Evolutionary conservation across 257 asterid genomes (phyloP).

Genomic region (Ballota nigra): DNA sequence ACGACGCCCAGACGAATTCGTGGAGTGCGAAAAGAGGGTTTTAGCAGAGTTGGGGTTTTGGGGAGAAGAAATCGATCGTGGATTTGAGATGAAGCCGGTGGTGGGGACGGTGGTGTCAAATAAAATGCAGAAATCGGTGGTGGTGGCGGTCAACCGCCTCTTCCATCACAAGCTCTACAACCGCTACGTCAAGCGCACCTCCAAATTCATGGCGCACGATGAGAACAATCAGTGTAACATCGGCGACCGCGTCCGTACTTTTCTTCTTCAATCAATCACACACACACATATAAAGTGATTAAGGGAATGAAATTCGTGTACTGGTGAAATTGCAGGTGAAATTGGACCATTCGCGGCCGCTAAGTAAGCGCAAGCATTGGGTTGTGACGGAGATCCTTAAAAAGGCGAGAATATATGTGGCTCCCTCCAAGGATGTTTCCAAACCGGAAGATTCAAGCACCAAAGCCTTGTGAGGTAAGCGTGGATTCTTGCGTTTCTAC

Average conservation of each 20-base stretch:
- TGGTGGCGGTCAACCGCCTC: slow-evolving; percentile 84
- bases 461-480: slow-evolving; percentile 25
- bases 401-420: slow-evolving; percentile 64
- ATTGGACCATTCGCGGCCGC: slow-evolving; percentile 78
- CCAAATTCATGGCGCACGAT: slow-evolving; percentile 96
- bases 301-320: background rate
- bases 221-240: slow-evolving; percentile 62
- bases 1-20: slow-evolving; percentile 17
- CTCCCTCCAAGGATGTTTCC: slow-evolving; percentile 39
- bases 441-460: slow-evolving; percentile 8
- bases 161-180: slow-evolving; percentile 80
- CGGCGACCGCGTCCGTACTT: slow-evolving; percentile 61
- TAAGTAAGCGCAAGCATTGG: slow-evolving; percentile 26
- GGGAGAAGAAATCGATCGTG: background rate
- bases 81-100: background rate
- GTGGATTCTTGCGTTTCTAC: background rate
- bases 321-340: slow-evolving; percentile 48
- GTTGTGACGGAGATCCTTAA: slow-evolving; percentile 57
- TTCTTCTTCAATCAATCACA: background rate
- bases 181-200: slow-evolving; percentile 85
- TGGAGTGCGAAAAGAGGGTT: slow-evolving; percentile 14
- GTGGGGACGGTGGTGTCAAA: background rate
- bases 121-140: slow-evolving; percentile 67
- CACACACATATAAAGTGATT: background rate
- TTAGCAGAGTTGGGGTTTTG: background rate